A percentile compares a stretch with the other conserved stretches of the same genome.
These are phyloP conservation scores for Bruguiera hainesii DNA, from an alignment of 441 rosid genomes.

Conservation along the genomic window DNA sequence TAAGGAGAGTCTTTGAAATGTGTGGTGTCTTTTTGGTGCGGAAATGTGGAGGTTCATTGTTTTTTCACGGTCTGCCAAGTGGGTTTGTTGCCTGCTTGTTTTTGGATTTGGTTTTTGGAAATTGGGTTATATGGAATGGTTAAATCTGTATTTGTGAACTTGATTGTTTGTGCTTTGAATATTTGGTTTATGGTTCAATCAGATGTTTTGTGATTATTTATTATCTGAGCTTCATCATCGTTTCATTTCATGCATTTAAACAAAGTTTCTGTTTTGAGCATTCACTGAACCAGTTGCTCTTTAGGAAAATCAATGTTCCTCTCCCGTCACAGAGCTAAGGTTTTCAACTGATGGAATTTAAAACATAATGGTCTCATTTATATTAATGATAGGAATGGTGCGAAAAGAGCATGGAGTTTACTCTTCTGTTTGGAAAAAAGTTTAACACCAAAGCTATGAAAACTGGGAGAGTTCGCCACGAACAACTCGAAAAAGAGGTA, in stretches of 20 bases:
- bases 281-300: not conserved
- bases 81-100: too few species aligned
- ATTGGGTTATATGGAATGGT: too few species aligned
- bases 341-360: not conserved
- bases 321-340: not conserved
- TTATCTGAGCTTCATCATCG: too few species aligned
- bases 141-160: too few species aligned
- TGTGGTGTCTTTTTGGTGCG: not conserved
- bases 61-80: not conserved
- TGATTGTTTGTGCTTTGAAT: too few species aligned
- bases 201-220: too few species aligned
- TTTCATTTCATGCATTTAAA: too few species aligned
- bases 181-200: too few species aligned
- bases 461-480: slow-evolving; percentile 68
- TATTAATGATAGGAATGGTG: slow-evolving; percentile 72
- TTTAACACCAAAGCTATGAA: slow-evolving; percentile 61
- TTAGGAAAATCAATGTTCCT: not conserved
- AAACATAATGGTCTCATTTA: not conserved
- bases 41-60: not conserved
- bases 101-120: too few species aligned
- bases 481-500: slow-evolving; percentile 73
- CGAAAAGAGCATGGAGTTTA: slow-evolving; percentile 71
- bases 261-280: too few species aligned
- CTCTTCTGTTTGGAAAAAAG: slow-evolving; percentile 38
- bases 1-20: too few species aligned